Evolutionary conservation across 805 yeast species (phyloP).

Genomic region (Metschnikowia gruessii): DNA sequence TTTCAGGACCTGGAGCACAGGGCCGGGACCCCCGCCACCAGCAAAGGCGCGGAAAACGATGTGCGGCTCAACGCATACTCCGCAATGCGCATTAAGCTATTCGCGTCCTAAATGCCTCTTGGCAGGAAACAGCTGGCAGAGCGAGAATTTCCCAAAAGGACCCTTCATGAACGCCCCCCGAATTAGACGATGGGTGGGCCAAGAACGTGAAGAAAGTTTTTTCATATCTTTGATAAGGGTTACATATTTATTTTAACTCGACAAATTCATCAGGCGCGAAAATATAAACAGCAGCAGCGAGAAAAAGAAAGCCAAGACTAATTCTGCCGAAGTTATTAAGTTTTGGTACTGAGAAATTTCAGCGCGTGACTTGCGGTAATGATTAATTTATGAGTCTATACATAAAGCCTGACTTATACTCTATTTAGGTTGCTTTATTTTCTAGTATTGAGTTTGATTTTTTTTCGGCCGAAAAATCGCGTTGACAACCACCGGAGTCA

Average conservation of each 20-base stretch:
- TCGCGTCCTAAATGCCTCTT: not conserved
- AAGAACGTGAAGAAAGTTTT: not conserved
- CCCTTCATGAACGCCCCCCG: not conserved
- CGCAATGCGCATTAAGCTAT: conserved; percentile 4
- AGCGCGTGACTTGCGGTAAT: not conserved
- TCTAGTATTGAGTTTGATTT: too few relatives aligned
- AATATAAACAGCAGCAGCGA: too few relatives aligned
- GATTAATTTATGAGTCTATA: not conserved
- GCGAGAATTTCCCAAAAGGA: too few relatives aligned
- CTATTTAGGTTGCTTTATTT: too few relatives aligned
- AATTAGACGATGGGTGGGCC: not conserved
- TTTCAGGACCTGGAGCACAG: too few relatives aligned
- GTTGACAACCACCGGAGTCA: not conserved
- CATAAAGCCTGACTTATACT: not conserved
- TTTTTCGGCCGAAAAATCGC: not conserved
- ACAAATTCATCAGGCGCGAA: too few relatives aligned
- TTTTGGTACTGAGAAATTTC: too few relatives aligned
- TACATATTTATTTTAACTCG: too few relatives aligned
- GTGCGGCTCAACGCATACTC: conserved; percentile 4
- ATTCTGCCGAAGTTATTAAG: too few relatives aligned
- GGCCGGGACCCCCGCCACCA: too few relatives aligned
- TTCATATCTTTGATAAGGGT: too few relatives aligned
- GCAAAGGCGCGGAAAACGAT: not conserved
- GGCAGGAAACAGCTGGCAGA: not conserved
- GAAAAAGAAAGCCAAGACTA: too few relatives aligned